phyloP scores from a whole-genome alignment of 768 basidiomycete species.

The Suillus subluteus region DNA sequence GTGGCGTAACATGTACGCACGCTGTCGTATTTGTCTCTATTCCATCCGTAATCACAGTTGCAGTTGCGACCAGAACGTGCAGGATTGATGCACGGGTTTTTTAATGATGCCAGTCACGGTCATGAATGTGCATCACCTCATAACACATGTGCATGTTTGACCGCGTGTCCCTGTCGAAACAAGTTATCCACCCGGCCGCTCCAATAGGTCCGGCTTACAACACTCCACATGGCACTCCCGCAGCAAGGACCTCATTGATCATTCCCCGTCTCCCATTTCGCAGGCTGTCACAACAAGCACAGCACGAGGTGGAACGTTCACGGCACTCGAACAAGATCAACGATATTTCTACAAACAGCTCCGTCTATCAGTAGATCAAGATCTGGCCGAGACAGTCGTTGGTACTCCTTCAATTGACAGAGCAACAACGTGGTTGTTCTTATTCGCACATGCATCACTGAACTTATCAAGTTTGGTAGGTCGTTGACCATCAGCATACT shows the following conservation, averaged over 20 bases:
- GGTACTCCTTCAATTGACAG: neutral
- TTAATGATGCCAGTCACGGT: neutral
- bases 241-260: neutral
- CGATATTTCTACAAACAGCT: neutral
- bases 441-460: neutral
- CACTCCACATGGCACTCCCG: neutral
- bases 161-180: neutral
- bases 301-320: neutral
- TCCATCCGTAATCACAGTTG: neutral
- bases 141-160: neutral
- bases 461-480: neutral
- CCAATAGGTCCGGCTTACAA: neutral
- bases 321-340: neutral
- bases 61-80: neutral
- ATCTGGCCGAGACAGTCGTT: neutral
- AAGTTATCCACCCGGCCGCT: neutral
- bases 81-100: neutral
- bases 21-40: neutral
- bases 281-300: constrained; percentile 2
- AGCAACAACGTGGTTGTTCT: neutral
- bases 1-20: neutral
- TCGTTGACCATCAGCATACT: neutral
- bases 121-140: neutral
- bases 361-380: neutral
- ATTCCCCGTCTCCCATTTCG: neutral